Percentiles rank a stretch among this genome's conserved stretches.
These are phyloP conservation scores for Irpex sp. DNA, from an alignment of 1,284 basidiomycete genomes.

Conservation along the genomic window DNA sequence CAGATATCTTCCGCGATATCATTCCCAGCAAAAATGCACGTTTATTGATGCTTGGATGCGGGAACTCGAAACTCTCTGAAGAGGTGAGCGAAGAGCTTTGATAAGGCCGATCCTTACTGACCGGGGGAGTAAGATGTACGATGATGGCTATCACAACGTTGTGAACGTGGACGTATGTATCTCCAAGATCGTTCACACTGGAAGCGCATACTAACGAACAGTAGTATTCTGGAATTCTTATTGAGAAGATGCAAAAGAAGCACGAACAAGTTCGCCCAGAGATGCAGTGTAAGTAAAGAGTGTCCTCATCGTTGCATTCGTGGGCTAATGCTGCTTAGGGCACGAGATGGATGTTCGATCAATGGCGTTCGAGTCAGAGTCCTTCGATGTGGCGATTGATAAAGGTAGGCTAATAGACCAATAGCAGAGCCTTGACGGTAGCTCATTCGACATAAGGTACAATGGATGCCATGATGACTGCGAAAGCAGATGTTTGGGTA, in stretches of 20 bases:
- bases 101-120: conserved; percentile 1
- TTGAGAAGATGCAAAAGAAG: conserved; percentile 74
- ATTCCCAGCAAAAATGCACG: conserved; percentile 63
- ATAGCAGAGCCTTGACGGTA: not conserved
- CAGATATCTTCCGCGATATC: conserved; percentile 52
- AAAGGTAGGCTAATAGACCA: conserved; percentile 53
- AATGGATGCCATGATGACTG: conserved; percentile 93
- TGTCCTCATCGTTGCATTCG: not conserved
- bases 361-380: conserved; percentile 60
- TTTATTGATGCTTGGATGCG: conserved; percentile 89
- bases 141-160: conserved; percentile 83
- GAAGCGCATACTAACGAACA: not conserved
- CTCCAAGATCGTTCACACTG: conserved; percentile 8
- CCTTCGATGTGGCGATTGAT: conserved; percentile 87
- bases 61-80: conserved; percentile 80
- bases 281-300: conserved; percentile 68
- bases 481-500: conserved; percentile 88
- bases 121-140: conserved; percentile 68
- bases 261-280: conserved; percentile 54
- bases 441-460: conserved; percentile 45
- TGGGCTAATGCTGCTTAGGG: conserved; percentile 45
- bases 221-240: conserved; percentile 79
- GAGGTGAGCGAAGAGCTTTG: conserved; percentile 41
- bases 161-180: conserved; percentile 76
- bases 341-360: conserved; percentile 85